These are phyloP conservation scores for Curvularia sp. DNA, from an alignment of 2,329 filamentous ascomycete species.

Conservation along the genomic window DNA sequence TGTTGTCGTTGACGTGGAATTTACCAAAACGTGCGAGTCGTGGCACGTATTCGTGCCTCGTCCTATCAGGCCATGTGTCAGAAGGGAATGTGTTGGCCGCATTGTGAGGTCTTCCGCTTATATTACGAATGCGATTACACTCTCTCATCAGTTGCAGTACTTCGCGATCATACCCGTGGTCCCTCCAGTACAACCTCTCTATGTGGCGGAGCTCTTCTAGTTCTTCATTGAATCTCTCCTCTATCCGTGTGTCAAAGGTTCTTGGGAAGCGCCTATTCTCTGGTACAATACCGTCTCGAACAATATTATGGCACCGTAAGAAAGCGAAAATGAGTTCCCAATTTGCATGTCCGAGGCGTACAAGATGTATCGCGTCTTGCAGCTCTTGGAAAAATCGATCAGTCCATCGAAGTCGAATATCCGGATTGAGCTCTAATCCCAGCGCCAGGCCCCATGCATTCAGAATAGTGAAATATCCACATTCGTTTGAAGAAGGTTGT, in stretches of 20 bases:
- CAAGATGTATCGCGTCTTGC: conserved; percentile 15
- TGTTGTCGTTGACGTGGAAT: not conserved
- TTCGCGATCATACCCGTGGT: not conserved
- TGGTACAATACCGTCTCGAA: conserved; percentile 4
- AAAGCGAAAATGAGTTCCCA: conserved; percentile 28
- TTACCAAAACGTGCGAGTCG: not conserved
- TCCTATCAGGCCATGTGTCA: not conserved
- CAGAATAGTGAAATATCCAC: conserved; percentile 28
- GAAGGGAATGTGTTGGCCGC: not conserved
- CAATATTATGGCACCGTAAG: conserved; percentile 17
- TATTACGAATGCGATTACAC: not conserved
- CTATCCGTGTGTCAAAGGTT: not conserved
- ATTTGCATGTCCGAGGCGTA: conserved; percentile 21
- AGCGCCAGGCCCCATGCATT: conserved; percentile 35
- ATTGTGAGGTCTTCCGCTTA: not conserved
- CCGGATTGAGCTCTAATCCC: conserved; percentile 23
- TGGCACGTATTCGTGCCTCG: not conserved
- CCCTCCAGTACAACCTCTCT: not conserved
- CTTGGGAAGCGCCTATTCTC: not conserved
- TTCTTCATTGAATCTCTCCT: not conserved
- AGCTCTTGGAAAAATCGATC: conserved; percentile 15
- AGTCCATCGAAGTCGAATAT: conserved; percentile 12
- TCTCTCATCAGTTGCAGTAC: not conserved
- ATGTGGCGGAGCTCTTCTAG: not conserved
- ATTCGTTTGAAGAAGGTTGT: conserved; percentile 13